phyloP scores from a whole-genome alignment of 805 yeast species.

The Cyberlindnera mississippiensis region DNA sequence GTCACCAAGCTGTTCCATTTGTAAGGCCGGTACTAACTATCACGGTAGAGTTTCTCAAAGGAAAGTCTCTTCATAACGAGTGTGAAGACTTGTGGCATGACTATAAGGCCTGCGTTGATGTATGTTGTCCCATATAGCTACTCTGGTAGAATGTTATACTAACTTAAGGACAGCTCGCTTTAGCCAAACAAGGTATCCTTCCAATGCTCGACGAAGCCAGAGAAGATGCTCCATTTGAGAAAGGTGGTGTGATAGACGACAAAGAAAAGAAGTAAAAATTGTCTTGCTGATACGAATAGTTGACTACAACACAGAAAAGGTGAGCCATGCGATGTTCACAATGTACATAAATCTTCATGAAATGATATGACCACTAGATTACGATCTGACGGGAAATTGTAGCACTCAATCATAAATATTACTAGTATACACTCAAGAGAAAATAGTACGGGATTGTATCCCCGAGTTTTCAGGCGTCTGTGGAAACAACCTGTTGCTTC shows the following conservation, averaged over 20 bases:
- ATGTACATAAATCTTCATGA: not conserved
- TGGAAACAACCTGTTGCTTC: conserved; percentile 6
- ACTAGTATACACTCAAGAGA: not conserved
- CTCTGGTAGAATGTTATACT: not conserved
- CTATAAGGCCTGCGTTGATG: conserved; percentile 84
- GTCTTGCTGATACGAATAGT: not conserved
- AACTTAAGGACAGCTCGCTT: conserved; percentile 34
- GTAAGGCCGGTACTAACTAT: conserved; percentile 1
- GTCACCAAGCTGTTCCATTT: not conserved
- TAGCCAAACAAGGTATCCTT: conserved; percentile 71
- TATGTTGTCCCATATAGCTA: conserved; percentile 18
- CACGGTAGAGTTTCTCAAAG: conserved; percentile 49
- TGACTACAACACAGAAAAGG: no score
- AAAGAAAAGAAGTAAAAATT: conserved; percentile 6
- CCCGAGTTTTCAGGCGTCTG: conserved; percentile 8
- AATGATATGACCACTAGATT: not conserved
- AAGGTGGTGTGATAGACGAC: conserved; percentile 44
- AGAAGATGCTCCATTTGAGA: conserved; percentile 83
- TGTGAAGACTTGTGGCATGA: conserved; percentile 87
- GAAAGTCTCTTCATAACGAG: conserved; percentile 63
- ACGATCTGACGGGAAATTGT: no score
- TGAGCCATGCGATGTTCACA: not conserved
- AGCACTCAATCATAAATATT: no score
- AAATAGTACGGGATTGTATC: not conserved
- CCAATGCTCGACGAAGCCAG: conserved; percentile 86